Evolutionary conservation across 2,329 filamentous ascomycete species (phyloP).

Genomic region (Claviceps cyperi): DNA sequence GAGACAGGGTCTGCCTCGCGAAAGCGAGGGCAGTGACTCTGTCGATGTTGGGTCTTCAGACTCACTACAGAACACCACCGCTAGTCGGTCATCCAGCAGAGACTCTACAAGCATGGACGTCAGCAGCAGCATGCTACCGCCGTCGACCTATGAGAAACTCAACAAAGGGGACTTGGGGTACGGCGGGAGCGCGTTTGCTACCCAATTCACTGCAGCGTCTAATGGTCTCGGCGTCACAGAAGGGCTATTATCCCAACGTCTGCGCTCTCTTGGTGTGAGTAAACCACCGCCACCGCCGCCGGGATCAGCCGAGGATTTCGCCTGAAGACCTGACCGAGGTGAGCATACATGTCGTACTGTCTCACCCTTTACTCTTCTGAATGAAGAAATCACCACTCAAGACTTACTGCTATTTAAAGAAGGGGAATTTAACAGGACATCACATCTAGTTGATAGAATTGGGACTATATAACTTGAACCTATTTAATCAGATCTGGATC

Average conservation of each 20-base stretch:
- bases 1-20: conserved; percentile 15
- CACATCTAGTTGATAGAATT: too few relatives aligned
- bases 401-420: too few relatives aligned
- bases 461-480: too few relatives aligned
- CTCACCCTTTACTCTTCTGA: too few relatives aligned
- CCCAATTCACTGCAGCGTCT: conserved; percentile 16
- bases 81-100: conserved; percentile 21
- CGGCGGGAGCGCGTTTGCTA: conserved; percentile 37
- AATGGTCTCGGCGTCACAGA: conserved; percentile 30
- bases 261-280: conserved; percentile 46
- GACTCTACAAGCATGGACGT: conserved; percentile 17
- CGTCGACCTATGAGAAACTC: conserved; percentile 48
- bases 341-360: not conserved
- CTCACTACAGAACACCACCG: conserved; percentile 16
- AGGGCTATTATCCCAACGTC: conserved; percentile 53
- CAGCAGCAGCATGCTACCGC: conserved; percentile 19
- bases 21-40: conserved; percentile 18
- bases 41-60: conserved; percentile 13
- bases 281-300: conserved; percentile 5
- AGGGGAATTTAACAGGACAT: too few relatives aligned
- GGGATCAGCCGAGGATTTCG: conserved; percentile 4
- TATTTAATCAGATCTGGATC: too few relatives aligned
- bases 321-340: conserved; percentile 1
- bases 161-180: conserved; percentile 50
- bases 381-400: too few relatives aligned